Conservation (phyloP, 2,329 filamentous ascomycete species). For the Calonectria henricotiae region DNA sequence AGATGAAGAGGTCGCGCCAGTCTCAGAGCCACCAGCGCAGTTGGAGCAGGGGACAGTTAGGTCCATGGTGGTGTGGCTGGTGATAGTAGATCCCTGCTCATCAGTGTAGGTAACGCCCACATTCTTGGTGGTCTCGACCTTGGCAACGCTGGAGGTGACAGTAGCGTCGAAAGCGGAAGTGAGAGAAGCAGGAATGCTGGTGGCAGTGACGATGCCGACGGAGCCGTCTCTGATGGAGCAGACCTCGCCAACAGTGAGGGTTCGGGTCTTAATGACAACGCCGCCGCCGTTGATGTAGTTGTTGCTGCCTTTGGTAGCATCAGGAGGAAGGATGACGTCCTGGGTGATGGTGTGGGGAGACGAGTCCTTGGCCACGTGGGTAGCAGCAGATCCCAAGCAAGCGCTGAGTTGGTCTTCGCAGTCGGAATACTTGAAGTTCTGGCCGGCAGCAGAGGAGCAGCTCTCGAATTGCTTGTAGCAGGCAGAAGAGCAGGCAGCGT, state of each 20-base stretch:
- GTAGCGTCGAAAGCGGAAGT: conserved; percentile 38
- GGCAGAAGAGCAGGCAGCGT: conserved; percentile 46
- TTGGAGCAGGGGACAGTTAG: conserved; percentile 37
- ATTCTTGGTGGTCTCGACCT: conserved; percentile 42
- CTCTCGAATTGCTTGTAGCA: conserved; percentile 51
- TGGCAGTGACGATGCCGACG: conserved; percentile 45
- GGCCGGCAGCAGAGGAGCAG: conserved; percentile 47
- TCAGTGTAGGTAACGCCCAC: conserved; percentile 36
- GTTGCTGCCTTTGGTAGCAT: conserved; percentile 43
- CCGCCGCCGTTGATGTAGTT: conserved; percentile 45
- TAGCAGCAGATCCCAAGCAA: conserved; percentile 49
- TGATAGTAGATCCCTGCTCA: conserved; percentile 35
- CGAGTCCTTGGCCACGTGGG: conserved; percentile 45
- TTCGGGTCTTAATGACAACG: conserved; percentile 50
- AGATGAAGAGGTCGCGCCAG: background rate
- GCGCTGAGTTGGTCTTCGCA: conserved; percentile 50
- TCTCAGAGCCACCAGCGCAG: conserved; percentile 21
- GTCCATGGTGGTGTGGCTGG: conserved; percentile 36
- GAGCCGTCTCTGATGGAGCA: conserved; percentile 49
- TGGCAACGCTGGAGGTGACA: conserved; percentile 38
- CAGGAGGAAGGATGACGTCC: conserved; percentile 49
- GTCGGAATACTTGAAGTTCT: conserved; percentile 49
- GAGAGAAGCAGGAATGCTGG: conserved; percentile 35
- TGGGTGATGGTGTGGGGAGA: conserved; percentile 47
- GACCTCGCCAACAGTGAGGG: conserved; percentile 51